phyloP scores from a whole-genome alignment of 2,329 filamentous ascomycete species.

The Cladophialophora immunda region DNA sequence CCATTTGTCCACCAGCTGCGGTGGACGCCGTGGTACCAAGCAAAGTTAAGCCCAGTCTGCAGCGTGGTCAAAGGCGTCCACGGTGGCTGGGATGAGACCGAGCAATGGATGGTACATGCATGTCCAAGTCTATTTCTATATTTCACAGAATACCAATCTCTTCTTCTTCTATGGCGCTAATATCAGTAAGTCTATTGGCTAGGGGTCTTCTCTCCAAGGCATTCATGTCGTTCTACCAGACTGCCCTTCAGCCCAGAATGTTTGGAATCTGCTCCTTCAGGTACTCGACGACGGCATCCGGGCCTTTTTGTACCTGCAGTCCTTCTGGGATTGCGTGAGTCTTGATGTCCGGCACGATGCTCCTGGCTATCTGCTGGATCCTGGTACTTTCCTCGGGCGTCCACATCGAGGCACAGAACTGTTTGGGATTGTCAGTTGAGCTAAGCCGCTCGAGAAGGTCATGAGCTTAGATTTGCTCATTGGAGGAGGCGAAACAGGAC shows the following conservation, averaged over 20 bases:
- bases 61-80: too few relatives aligned
- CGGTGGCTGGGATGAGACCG: too few relatives aligned
- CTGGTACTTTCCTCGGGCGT: constrained; percentile 51
- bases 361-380: constrained; percentile 50
- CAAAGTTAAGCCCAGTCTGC: background rate
- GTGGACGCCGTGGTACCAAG: too few relatives aligned
- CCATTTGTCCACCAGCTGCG: too few relatives aligned
- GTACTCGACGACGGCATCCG: constrained; percentile 54
- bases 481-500: constrained; percentile 38
- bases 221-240: background rate
- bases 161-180: background rate
- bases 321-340: constrained; percentile 54
- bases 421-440: constrained; percentile 19
- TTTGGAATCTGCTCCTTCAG: constrained; percentile 51
- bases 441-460: background rate
- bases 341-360: constrained; percentile 51
- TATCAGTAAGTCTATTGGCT: background rate
- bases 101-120: too few relatives aligned
- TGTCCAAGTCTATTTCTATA: constrained; percentile 2
- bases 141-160: background rate
- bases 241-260: constrained; percentile 42
- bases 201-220: background rate
- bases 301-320: constrained; percentile 53
- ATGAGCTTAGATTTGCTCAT: background rate
- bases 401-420: constrained; percentile 72